phyloP scores from a whole-genome alignment of 176 grass and related monocot species.

The Eleusine coracana region DNA sequence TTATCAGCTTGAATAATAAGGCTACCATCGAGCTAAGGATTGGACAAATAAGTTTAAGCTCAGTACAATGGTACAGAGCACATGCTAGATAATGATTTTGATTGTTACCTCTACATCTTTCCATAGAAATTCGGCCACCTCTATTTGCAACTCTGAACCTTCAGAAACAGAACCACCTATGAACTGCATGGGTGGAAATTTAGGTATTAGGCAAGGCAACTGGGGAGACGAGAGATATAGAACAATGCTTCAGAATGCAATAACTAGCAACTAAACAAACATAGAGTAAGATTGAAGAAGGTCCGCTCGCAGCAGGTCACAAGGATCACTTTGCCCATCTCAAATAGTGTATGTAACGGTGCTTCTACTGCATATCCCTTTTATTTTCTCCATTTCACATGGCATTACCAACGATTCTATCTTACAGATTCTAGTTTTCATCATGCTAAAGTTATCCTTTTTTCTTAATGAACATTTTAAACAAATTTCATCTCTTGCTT shows the following conservation, averaged over 20 bases:
- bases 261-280: slow-evolving; percentile 2
- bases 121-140: slow-evolving; percentile 92
- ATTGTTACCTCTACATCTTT: slow-evolving; percentile 84
- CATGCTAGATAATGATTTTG: slow-evolving; percentile 18
- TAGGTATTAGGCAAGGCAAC: slow-evolving; percentile 22
- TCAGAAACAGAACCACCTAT: slow-evolving; percentile 68
- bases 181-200: slow-evolving; percentile 58
- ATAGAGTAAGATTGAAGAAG: not conserved
- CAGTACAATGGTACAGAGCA: not conserved
- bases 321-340: slow-evolving; percentile 6
- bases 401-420: not conserved
- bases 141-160: slow-evolving; percentile 96
- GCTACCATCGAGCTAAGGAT: slow-evolving; percentile 80
- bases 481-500: not conserved
- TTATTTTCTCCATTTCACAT: slow-evolving; percentile 6
- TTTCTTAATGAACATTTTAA: not conserved
- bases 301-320: too few relatives aligned
- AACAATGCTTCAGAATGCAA: slow-evolving; percentile 31
- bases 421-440: slow-evolving; percentile 3
- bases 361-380: not conserved
- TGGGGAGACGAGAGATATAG: slow-evolving; percentile 6
- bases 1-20: slow-evolving; percentile 86
- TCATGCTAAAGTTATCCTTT: not conserved
- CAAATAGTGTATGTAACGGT: not conserved
- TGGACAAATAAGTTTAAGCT: slow-evolving; percentile 38